Conservation (phyloP, 257 asterid species). For the Nicotiana tomentosiformis region DNA sequence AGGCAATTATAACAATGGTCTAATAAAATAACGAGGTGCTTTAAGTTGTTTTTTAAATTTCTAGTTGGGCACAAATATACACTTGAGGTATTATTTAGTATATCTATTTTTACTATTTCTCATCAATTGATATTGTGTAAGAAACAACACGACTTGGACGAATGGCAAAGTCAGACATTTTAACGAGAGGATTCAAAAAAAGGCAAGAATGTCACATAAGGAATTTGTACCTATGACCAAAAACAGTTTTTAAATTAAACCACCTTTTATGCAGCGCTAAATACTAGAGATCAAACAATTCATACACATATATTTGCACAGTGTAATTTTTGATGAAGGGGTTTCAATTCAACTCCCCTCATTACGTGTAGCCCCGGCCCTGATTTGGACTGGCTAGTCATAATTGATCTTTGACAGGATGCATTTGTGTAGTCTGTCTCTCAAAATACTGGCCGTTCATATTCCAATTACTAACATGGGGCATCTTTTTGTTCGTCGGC, state of each 20-base stretch:
- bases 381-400: not conserved
- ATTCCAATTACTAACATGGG: not conserved
- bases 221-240: not conserved
- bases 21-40: no score
- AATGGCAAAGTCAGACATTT: no score
- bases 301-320: not conserved
- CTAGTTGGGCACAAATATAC: no score
- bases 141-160: no score
- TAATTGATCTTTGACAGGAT: constrained; percentile 3
- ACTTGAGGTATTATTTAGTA: not conserved
- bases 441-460: not conserved
- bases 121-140: not conserved
- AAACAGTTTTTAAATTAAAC: not conserved
- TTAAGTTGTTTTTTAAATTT: not conserved
- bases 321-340: no score
- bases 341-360: no score
- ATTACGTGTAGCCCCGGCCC: not conserved
- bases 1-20: not conserved
- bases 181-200: no score
- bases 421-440: not conserved
- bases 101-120: not conserved
- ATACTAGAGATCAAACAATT: no score
- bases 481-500: constrained; percentile 2
- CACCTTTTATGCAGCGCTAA: not conserved
- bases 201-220: no score